Evolutionary conservation across 495 filamentous ascomycete genomes (phyloP), one percentile per base, ranked within the genome.

Genomic region (Parathielavia hyrcaniae): DNA sequence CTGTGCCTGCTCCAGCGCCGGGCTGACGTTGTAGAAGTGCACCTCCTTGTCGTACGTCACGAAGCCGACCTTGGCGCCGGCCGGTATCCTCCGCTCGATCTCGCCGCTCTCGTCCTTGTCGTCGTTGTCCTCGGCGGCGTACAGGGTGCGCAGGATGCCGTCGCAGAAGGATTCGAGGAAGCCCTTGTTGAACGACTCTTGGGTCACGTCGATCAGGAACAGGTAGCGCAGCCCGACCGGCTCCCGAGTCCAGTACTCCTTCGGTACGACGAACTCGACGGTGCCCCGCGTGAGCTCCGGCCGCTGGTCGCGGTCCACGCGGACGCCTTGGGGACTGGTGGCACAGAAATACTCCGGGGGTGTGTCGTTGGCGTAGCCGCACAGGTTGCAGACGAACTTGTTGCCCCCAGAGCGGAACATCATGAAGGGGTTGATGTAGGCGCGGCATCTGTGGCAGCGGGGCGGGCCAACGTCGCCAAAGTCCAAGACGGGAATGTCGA

Each of bases 371-470:
- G 95, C 89, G 73, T 96, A 96, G 22, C 86, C 91, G 74, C 93
- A 99, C 78, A 99, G 92, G 66, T 99, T 99, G 73, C 93, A 99
- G 55, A 95, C 90, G 65, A 97, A 96, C 69, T 92, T 95, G 72
- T 89, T 96, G 36, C 93, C 93, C 26, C 91, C 93, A 5, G 88
- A 88, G 48, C 86, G 81, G 78, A 99, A 99, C 55, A 87, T 87
- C 93, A 97, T 97, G 70, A 97, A 99, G 12, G 93, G 93, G 67
- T 99, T 99, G 72, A 99, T 95, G 71, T 99, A 99, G 14, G 93
- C 87, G 66, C 93, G 78, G 74, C 93, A 99, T 73, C 93, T 81
- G 66, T 90, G 83, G 73, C 93, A 99, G 65, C 93, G 83, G 13
- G 95, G 93, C 39, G 93, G 93, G 1, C 93, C 93, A 41, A 76